A percentile compares a stretch with the other conserved stretches of the same genome.
phyloP scores from a whole-genome alignment of 2,329 filamentous ascomycete genomes.

The Ophiostoma fasciatum region DNA sequence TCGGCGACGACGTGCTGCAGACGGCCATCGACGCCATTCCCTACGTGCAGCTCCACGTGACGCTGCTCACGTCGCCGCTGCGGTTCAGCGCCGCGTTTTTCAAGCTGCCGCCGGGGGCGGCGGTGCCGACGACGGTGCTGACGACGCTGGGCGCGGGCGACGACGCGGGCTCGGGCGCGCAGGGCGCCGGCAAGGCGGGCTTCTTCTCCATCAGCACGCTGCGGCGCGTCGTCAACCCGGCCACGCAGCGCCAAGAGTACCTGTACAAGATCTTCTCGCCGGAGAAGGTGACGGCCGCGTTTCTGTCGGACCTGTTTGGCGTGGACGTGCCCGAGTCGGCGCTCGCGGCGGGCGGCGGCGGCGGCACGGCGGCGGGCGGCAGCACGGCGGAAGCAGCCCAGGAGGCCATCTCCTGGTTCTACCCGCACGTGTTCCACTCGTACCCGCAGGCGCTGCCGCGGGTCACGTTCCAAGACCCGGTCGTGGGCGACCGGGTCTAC shows the following conservation, averaged over 20 bases:
- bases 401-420: slow-evolving; percentile 62
- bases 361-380: slow-evolving; percentile 16
- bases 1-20: slow-evolving; percentile 52
- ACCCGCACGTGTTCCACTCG: slow-evolving; percentile 63
- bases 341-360: slow-evolving; percentile 21
- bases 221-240: slow-evolving; percentile 45
- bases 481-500: slow-evolving; percentile 52
- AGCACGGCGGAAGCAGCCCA: slow-evolving; percentile 22
- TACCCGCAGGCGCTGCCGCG: slow-evolving; percentile 80
- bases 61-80: slow-evolving; percentile 67
- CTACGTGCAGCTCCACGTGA: slow-evolving; percentile 78
- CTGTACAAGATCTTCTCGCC: slow-evolving; percentile 54
- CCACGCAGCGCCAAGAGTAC: slow-evolving; percentile 36
- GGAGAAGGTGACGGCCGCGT: slow-evolving; percentile 32
- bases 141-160: slow-evolving; percentile 61
- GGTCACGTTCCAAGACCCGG: slow-evolving; percentile 71
- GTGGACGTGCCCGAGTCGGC: slow-evolving; percentile 24
- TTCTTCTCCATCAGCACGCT: slow-evolving; percentile 83
- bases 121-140: slow-evolving; percentile 59
- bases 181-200: slow-evolving; percentile 54
- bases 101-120: slow-evolving; percentile 39
- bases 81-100: slow-evolving; percentile 62
- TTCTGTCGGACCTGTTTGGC: slow-evolving; percentile 38
- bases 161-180: slow-evolving; percentile 29
- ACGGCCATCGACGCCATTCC: slow-evolving; percentile 61